Evolutionary conservation across 1,139 yeast genomes (phyloP).

Genomic region (Blastobotrys aristatus): DNA sequence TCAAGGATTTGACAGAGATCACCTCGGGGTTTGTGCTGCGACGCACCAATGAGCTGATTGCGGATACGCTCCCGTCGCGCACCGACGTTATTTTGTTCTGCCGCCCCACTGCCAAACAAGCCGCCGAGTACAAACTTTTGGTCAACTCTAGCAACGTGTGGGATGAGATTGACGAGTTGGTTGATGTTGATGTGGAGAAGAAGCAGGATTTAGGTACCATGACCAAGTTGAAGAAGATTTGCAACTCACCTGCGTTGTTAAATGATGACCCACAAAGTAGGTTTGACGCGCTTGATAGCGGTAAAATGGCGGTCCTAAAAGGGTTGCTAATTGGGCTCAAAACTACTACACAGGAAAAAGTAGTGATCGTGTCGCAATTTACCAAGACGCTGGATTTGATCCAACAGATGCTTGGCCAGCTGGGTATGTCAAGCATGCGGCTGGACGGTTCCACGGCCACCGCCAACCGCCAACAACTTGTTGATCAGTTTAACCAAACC

Average conservation of each 20-base stretch:
- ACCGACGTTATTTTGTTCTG: conserved; percentile 78
- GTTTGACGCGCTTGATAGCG: conserved; percentile 24
- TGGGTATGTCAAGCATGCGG: conserved; percentile 48
- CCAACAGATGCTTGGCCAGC: conserved; percentile 49
- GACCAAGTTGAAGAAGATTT: conserved; percentile 69
- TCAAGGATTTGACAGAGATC: conserved; percentile 55
- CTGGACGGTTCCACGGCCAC: conserved; percentile 83
- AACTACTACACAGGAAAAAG: conserved; percentile 53
- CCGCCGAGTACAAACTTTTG: conserved; percentile 50
- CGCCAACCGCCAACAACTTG: conserved; percentile 57
- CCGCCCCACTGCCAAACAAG: conserved; percentile 64
- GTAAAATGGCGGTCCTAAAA: conserved; percentile 36
- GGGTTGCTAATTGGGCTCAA: conserved; percentile 30
- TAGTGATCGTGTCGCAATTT: conserved; percentile 82
- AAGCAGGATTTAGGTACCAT: conserved; percentile 58
- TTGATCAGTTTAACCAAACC: conserved; percentile 60
- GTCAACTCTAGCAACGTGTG: conserved; percentile 34
- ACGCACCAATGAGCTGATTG: conserved; percentile 64
- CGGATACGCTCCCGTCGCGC: conserved; percentile 64
- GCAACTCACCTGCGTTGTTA: conserved; percentile 73
- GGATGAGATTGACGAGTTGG: conserved; percentile 10
- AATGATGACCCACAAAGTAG: conserved; percentile 29
- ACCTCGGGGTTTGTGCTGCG: conserved; percentile 69
- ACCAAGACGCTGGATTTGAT: conserved; percentile 82
- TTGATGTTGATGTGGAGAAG: conserved; percentile 4